These are phyloP conservation scores for Oemleria cerasiformis DNA, from an alignment of 306 rosid genomes.

Conservation along the genomic window DNA sequence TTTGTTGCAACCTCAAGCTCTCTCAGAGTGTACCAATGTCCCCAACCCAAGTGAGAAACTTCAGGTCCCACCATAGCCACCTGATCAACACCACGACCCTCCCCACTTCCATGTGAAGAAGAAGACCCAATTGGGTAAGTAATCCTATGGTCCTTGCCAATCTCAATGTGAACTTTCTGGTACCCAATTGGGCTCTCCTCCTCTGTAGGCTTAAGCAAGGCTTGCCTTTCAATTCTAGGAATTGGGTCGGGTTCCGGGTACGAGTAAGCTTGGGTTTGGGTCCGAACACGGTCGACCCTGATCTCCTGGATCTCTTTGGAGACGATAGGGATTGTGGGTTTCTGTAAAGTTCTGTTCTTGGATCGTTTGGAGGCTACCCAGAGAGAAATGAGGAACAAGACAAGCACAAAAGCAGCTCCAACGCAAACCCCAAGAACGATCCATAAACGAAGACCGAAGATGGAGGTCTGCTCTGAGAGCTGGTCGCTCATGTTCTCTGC, in stretches of 20 bases:
- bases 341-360: slow-evolving; percentile 31
- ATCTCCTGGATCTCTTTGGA: slow-evolving; percentile 82
- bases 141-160: slow-evolving; percentile 74
- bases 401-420: slow-evolving; percentile 67
- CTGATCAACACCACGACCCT: slow-evolving; percentile 49
- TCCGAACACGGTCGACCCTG: slow-evolving; percentile 36
- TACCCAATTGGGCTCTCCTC: slow-evolving; percentile 46
- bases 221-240: slow-evolving; percentile 35
- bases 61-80: slow-evolving; percentile 60
- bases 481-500: slow-evolving; percentile 56
- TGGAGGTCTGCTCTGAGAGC: slow-evolving; percentile 71
- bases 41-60: slow-evolving; percentile 97
- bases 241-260: slow-evolving; percentile 46
- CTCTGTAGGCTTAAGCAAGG: slow-evolving; percentile 44
- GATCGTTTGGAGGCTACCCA: slow-evolving; percentile 66
- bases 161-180: slow-evolving; percentile 61
- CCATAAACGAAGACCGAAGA: slow-evolving; percentile 70
- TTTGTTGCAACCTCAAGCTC: slow-evolving; percentile 79
- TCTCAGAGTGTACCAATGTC: slow-evolving; percentile 87
- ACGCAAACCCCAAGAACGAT: slow-evolving; percentile 67
- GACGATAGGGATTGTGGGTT: slow-evolving; percentile 54
- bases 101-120: slow-evolving; percentile 54
- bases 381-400: slow-evolving; percentile 63
- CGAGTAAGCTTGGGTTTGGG: slow-evolving; percentile 38
- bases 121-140: slow-evolving; percentile 58